phyloP scores from a whole-genome alignment of 345 rosid species.

The Clarkia xantiana region DNA sequence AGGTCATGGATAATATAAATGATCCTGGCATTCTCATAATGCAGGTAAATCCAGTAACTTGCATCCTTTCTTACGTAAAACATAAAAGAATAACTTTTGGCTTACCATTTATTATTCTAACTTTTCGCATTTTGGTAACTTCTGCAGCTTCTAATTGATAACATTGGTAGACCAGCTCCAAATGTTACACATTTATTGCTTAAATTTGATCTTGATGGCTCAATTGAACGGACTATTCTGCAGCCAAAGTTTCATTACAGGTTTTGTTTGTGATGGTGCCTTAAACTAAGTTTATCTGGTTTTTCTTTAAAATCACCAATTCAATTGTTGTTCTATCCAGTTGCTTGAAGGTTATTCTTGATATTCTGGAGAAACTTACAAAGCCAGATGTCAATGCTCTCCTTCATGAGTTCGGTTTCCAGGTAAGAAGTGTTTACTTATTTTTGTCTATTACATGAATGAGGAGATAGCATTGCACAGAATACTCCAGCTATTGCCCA shows the following conservation, averaged over 20 bases:
- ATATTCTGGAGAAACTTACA: conserved; percentile 61
- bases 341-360: conserved; percentile 88
- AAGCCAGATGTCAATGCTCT: conserved; percentile 68
- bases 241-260: conserved; percentile 96
- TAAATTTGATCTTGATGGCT: conserved; percentile 67
- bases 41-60: conserved; percentile 39
- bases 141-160: conserved; percentile 75
- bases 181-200: conserved; percentile 82
- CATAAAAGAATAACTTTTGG: no score
- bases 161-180: conserved; percentile 79
- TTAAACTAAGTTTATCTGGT: not conserved
- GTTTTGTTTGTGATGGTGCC: conserved; percentile 17
- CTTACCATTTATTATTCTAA: no score
- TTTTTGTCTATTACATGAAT: not conserved
- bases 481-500: no score
- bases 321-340: conserved; percentile 23
- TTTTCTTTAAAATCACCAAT: not conserved
- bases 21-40: conserved; percentile 79
- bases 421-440: conserved; percentile 27
- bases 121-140: not conserved
- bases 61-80: no score
- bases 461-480: no score
- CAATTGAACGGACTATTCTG: conserved; percentile 64
- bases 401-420: conserved; percentile 85
- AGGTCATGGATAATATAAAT: conserved; percentile 52